Percentiles rank a stretch among this genome's conserved stretches.
These are phyloP conservation scores for Syzygium jambos DNA, from an alignment of 345 rosid genomes.

Conservation along the genomic window DNA sequence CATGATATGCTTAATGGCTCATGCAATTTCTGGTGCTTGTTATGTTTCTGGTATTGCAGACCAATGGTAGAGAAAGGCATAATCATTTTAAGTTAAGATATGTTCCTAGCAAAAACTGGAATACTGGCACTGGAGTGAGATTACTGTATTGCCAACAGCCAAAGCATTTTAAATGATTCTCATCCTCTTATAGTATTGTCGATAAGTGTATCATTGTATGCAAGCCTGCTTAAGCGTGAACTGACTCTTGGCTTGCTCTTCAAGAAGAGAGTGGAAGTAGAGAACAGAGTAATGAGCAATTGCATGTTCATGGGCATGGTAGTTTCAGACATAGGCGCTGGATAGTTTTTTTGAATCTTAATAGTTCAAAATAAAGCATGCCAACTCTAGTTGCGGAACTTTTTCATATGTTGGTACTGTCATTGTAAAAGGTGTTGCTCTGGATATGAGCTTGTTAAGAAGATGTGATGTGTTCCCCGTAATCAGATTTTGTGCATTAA, in stretches of 20 bases:
- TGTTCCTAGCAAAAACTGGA: background rate
- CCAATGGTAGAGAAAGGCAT: background rate
- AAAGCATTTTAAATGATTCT: background rate
- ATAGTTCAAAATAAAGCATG: background rate
- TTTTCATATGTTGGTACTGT: background rate
- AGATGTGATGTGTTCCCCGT: background rate
- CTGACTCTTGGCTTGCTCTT: background rate
- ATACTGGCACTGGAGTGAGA: background rate
- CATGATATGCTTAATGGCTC: background rate
- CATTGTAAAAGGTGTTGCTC: background rate
- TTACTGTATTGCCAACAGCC: background rate
- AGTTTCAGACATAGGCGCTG: background rate
- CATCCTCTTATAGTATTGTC: background rate
- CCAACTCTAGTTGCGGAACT: background rate
- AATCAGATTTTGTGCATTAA: background rate
- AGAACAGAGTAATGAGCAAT: background rate
- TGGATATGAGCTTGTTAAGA: background rate
- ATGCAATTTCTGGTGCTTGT: background rate
- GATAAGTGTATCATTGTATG: background rate
- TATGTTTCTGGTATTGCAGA: background rate
- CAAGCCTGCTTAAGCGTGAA: background rate
- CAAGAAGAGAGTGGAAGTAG: background rate
- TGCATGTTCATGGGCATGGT: background rate
- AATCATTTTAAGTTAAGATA: background rate
- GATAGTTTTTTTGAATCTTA: background rate